These are phyloP conservation scores for Crithidia thermophila DNA, from an alignment of 208 protist genomes.

Conservation along the genomic window DNA sequence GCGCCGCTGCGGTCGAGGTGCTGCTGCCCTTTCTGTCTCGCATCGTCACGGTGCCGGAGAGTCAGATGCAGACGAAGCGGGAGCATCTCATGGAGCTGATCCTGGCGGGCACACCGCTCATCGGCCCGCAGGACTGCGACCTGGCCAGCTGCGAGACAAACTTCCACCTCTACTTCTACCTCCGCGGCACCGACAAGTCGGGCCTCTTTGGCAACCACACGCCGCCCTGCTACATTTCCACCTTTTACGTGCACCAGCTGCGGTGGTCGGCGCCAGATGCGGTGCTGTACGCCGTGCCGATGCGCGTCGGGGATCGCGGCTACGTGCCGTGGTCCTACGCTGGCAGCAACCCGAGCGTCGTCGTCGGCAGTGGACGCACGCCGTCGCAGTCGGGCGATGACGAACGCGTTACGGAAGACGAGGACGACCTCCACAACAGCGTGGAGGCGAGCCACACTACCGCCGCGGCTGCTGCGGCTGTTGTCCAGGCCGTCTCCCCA, in stretches of 20 bases:
- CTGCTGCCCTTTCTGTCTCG: slow-evolving; percentile 56
- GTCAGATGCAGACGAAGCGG: slow-evolving; percentile 46
- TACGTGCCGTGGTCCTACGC: slow-evolving; percentile 56
- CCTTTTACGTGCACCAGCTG: slow-evolving; percentile 66
- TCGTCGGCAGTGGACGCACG: neutral
- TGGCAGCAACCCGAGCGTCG: neutral
- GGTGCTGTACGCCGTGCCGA: slow-evolving; percentile 79
- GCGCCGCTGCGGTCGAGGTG: slow-evolving; percentile 70
- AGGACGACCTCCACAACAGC: neutral
- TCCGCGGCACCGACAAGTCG: slow-evolving; percentile 63
- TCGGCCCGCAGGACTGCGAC: slow-evolving; percentile 70
- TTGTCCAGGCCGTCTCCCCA: too few relatives aligned
- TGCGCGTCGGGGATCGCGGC: slow-evolving; percentile 63
- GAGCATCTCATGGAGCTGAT: slow-evolving; percentile 61
- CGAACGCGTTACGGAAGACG: slow-evolving; percentile 3
- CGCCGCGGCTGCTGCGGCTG: too few relatives aligned
- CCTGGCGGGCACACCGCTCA: slow-evolving; percentile 66
- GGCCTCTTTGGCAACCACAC: slow-evolving; percentile 69
- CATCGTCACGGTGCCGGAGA: slow-evolving; percentile 58
- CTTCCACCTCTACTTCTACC: slow-evolving; percentile 81
- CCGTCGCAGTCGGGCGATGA: slow-evolving; percentile 13
- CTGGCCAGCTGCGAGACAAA: slow-evolving; percentile 50
- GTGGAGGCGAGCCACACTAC: too few relatives aligned
- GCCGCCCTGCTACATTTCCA: slow-evolving; percentile 70
- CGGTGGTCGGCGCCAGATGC: slow-evolving; percentile 58